Percentiles rank a stretch among this genome's conserved stretches.
These are phyloP conservation scores for Diaporthe vexans DNA, from an alignment of 2,329 filamentous ascomycete species.

Conservation along the genomic window DNA sequence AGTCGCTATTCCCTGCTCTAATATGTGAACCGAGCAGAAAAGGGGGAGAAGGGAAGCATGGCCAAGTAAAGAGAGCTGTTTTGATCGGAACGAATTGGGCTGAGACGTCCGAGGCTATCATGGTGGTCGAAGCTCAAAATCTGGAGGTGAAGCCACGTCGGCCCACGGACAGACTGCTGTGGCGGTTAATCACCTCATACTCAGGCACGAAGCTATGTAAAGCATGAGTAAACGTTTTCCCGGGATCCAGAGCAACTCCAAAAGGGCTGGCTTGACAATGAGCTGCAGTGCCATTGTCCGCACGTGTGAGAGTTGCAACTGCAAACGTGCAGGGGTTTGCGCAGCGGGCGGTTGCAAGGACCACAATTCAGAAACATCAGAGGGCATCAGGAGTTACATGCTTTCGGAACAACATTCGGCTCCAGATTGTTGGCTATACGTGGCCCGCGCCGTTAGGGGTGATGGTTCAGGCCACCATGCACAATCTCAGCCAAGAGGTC, in stretches of 20 bases:
- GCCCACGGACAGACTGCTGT: background rate
- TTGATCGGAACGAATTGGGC: no score
- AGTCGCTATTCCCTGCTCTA: background rate
- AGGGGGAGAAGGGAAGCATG: no score
- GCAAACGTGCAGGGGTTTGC: background rate
- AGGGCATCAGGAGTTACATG: background rate
- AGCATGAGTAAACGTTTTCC: background rate
- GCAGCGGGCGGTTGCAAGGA: background rate
- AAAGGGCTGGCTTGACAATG: no score
- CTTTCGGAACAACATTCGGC: slow-evolving; percentile 1
- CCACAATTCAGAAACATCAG: background rate
- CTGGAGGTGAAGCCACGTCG: background rate
- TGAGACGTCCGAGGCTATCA: background rate
- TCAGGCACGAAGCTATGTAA: background rate
- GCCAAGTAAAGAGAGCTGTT: background rate
- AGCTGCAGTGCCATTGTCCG: background rate
- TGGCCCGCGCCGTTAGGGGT: background rate
- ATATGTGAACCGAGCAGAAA: background rate
- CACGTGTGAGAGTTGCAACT: background rate
- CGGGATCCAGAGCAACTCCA: background rate
- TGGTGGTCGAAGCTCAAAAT: background rate
- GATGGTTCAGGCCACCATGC: background rate
- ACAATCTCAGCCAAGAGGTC: background rate
- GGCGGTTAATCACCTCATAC: background rate
- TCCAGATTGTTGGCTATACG: background rate